These are phyloP conservation scores for Meripilus lineatus DNA, from an alignment of 1,284 basidiomycete species.

Conservation along the genomic window DNA sequence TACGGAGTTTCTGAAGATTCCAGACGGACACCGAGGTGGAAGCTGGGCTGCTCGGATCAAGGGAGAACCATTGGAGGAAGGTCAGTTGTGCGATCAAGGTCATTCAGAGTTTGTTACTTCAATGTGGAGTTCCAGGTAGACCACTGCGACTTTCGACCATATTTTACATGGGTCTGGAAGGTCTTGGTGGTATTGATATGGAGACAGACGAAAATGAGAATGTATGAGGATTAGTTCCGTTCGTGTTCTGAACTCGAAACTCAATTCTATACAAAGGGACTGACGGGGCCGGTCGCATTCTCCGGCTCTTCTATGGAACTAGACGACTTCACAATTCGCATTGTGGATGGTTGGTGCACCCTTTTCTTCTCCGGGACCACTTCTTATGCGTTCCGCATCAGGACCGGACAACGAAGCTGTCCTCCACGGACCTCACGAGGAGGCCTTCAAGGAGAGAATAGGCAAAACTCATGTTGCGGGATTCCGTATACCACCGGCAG, in stretches of 20 bases:
- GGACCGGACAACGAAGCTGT: constrained; percentile 55
- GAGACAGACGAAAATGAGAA: constrained; percentile 71
- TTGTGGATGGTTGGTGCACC: constrained; percentile 65
- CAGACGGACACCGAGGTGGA: constrained; percentile 75
- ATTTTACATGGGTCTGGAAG: constrained; percentile 86
- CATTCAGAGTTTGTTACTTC: constrained; percentile 8
- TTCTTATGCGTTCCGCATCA: constrained; percentile 22
- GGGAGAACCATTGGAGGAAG: constrained; percentile 70
- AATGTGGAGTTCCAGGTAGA: constrained; percentile 30
- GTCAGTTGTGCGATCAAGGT: constrained; percentile 41
- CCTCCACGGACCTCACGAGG: constrained; percentile 48
- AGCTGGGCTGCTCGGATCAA: constrained; percentile 89
- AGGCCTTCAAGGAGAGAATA: constrained; percentile 57
- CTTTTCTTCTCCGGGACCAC: neutral
- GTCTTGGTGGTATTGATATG: constrained; percentile 76
- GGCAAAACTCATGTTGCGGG: constrained; percentile 76
- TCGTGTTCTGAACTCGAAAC: constrained; percentile 1
- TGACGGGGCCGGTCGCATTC: constrained; percentile 65
- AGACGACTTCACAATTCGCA: constrained; percentile 76
- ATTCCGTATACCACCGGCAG: constrained; percentile 53
- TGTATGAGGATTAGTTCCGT: constrained; percentile 35
- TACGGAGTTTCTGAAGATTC: constrained; percentile 81
- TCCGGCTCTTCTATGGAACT: constrained; percentile 72
- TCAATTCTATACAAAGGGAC: constrained; percentile 52
- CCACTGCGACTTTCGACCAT: constrained; percentile 70